These are phyloP conservation scores for Spathaspora sp. DNA, from an alignment of 1,139 yeast genomes.

Conservation along the genomic window DNA sequence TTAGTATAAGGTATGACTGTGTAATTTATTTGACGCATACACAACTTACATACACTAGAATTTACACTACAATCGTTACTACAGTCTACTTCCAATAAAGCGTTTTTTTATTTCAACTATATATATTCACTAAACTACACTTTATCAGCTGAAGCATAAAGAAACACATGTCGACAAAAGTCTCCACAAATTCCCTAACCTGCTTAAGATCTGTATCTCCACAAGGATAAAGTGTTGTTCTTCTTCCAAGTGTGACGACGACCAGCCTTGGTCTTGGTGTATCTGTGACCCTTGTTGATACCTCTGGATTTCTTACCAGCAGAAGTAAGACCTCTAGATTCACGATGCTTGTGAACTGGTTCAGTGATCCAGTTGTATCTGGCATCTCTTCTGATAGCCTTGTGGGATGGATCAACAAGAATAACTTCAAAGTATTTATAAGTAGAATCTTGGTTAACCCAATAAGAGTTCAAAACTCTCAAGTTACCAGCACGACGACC, in stretches of 20 bases:
- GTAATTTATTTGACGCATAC: too few relatives aligned
- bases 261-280: conserved; percentile 97
- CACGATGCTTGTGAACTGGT: conserved; percentile 99
- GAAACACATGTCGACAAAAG: background rate
- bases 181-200: conserved; percentile 6
- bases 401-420: conserved; percentile 95
- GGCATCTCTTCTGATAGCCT: conserved; percentile 98
- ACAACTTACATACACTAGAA: too few relatives aligned
- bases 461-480: conserved; percentile 99
- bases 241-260: conserved; percentile 99
- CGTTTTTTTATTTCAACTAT: background rate
- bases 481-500: conserved; percentile 98
- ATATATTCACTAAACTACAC: background rate
- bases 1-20: too few relatives aligned
- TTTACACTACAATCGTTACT: too few relatives aligned
- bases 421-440: conserved; percentile 99
- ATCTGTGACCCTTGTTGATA: conserved; percentile 99
- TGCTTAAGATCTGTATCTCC: conserved; percentile 97
- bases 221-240: conserved; percentile 97
- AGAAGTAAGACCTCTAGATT: conserved; percentile 97
- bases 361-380: conserved; percentile 99
- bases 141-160: background rate
- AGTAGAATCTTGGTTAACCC: conserved; percentile 99
- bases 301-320: conserved; percentile 99
- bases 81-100: background rate